Conservation (phyloP, 352 stramenopile genomes). For the Pythium dissotocum region DNA sequence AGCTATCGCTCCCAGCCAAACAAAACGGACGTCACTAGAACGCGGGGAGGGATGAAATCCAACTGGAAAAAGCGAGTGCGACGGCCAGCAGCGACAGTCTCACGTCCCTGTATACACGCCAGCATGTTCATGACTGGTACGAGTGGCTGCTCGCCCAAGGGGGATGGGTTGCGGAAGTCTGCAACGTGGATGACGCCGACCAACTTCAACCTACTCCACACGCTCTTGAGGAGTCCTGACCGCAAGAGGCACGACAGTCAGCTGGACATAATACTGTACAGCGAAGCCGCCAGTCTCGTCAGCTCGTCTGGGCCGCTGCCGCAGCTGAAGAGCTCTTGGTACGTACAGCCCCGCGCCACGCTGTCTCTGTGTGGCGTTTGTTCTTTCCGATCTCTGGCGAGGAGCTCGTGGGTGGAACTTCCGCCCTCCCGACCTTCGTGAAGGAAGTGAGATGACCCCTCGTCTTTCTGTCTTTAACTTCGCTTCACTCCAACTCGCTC, state of each 20-base stretch:
- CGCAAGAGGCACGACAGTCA: not conserved
- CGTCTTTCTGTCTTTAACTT: not conserved
- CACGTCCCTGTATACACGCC: not conserved
- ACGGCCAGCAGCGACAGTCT: not conserved
- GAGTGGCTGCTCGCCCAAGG: not conserved
- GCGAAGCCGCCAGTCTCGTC: not conserved
- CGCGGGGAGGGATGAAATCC: too few species aligned
- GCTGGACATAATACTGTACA: not conserved
- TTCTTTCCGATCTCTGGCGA: not conserved
- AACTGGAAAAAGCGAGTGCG: not conserved
- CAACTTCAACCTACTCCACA: not conserved
- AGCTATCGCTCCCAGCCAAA: too few species aligned
- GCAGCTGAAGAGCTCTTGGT: not conserved
- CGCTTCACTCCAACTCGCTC: not conserved
- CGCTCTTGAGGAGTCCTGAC: not conserved
- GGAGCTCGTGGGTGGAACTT: not conserved
- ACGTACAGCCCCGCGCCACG: not conserved
- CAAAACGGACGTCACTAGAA: too few species aligned
- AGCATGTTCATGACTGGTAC: not conserved
- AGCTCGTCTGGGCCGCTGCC: too few species aligned
- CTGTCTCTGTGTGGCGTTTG: not conserved
- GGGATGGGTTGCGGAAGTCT: not conserved
- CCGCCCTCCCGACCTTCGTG: not conserved
- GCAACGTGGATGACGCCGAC: not conserved
- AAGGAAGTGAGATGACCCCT: not conserved